Evolutionary conservation across 148 eudicot genomes (phyloP), one percentile per base, ranked within the genome.

Genomic region (Rhododendron vialii): DNA sequence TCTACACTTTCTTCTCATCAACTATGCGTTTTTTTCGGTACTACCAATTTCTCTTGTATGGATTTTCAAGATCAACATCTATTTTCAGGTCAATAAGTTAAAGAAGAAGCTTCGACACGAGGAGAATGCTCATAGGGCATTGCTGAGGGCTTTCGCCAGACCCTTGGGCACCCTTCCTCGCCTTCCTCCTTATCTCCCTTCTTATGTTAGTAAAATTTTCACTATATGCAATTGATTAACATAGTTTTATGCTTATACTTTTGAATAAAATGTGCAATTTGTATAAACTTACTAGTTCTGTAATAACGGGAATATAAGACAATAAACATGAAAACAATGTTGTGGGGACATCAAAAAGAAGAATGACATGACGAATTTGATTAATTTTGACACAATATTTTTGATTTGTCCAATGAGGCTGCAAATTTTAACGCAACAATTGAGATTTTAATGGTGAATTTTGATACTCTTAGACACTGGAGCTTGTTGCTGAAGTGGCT

Each of bases 401-500:
- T 20, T 3, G 2, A 1, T 33, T 28, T 22, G 57, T n/a, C 5
- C 43, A 13, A 71, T 71, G 38, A 50, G 22, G 36, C 15, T 1
- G 4, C 45, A 69, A 41, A 38, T 0, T 67, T 65, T 75, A 4
- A 17, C 0, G 7, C 47, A 17, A 57, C 28, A 28, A 53, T 76
- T 63, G 82, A 53, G 20, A 55, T 26, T 78, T 7, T 43, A 59
- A 53, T 78, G 50, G 50, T 81, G 26, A 84, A 81, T 79, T 50
- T 53, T 83, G 67, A n/a, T 83, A 6, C 77, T 38, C 78, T 50
- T 80, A 95, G 98, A 92, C 91, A 38, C 83, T 94, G 82, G 95
- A 94, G 91, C 96, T 95, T 86, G 87, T 95, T 51, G 98, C 95
- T 82, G 98, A 95, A 88, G 95, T 95, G 43, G 98, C 98, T 65